Conservation (phyloP, 2,329 filamentous ascomycete species). For the Fusarium marasasianum region DNA sequence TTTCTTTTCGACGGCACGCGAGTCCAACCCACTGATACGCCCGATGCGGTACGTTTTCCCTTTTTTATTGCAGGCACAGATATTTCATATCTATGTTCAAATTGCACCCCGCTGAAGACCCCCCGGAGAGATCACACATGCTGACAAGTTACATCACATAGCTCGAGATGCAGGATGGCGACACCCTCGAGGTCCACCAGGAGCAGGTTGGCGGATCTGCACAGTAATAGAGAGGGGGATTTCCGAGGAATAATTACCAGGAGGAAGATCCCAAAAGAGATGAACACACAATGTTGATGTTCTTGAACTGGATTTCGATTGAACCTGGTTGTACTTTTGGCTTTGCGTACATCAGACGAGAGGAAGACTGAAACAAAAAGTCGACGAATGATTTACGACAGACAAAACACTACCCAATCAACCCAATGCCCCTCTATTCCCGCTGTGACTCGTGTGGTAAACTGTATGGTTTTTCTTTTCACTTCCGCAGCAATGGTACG, state of each 20-base stretch:
- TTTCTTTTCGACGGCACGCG: conserved; percentile 97
- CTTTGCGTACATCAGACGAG: conserved; percentile 37
- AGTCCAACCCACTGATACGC: conserved; percentile 88
- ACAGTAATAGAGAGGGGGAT: conserved; percentile 3
- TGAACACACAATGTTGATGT: conserved; percentile 11
- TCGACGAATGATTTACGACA: conserved; percentile 41
- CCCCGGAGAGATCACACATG: not conserved
- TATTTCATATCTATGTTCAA: not conserved
- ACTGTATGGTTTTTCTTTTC: not conserved
- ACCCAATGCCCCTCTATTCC: not conserved
- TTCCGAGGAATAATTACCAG: not conserved
- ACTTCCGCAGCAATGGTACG: not conserved
- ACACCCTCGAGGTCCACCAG: conserved; percentile 96
- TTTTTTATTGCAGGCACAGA: not conserved
- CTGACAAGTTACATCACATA: conserved; percentile 50
- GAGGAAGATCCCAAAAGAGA: conserved; percentile 2
- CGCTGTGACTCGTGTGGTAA: not conserved
- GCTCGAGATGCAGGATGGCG: conserved; percentile 97
- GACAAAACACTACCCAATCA: conserved; percentile 46
- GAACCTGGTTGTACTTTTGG: conserved; percentile 21
- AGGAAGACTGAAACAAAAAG: conserved; percentile 26
- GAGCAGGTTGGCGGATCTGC: conserved; percentile 87
- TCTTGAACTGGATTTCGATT: conserved; percentile 27
- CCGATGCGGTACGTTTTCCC: conserved; percentile 79
- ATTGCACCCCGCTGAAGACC: not conserved